These are phyloP conservation scores for Pythium pyrilobum DNA, from an alignment of 352 stramenopile species.

Conservation along the genomic window DNA sequence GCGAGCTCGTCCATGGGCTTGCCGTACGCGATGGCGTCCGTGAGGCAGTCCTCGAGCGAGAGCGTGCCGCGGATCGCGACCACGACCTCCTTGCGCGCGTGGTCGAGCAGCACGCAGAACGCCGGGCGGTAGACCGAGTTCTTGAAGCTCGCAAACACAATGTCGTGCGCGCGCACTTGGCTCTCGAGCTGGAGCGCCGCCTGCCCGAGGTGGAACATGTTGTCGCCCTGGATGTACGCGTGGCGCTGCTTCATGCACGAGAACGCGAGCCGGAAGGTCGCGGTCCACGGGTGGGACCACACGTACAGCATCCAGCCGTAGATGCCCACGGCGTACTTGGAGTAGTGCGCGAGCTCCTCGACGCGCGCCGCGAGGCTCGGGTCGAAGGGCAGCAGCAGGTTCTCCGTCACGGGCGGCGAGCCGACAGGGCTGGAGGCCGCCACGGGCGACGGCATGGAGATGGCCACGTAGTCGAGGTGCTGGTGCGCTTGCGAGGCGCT, in stretches of 20 bases:
- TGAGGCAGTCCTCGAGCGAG: slow-evolving; percentile 85
- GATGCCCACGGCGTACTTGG: slow-evolving; percentile 82
- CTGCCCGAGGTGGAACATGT: slow-evolving; percentile 78
- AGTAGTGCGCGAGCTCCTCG: slow-evolving; percentile 73
- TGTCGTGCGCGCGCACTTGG: slow-evolving; percentile 48
- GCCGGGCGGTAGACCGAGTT: slow-evolving; percentile 80
- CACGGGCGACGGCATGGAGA: slow-evolving; percentile 36
- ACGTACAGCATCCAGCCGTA: slow-evolving; percentile 90
- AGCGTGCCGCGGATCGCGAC: slow-evolving; percentile 80
- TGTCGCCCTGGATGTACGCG: slow-evolving; percentile 78
- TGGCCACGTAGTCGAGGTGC: slow-evolving; percentile 31
- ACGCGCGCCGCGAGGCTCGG: slow-evolving; percentile 40
- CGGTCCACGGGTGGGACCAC: slow-evolving; percentile 86
- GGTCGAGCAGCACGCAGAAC: slow-evolving; percentile 79
- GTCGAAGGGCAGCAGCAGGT: slow-evolving; percentile 34
- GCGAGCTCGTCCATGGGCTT: slow-evolving; percentile 68
- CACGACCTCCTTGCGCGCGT: slow-evolving; percentile 65
- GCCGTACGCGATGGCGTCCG: slow-evolving; percentile 80
- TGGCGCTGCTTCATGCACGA: slow-evolving; percentile 60
- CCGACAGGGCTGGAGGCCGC: background rate
- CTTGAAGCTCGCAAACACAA: slow-evolving; percentile 76
- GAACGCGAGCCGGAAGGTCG: slow-evolving; percentile 67
- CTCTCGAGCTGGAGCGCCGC: slow-evolving; percentile 80
- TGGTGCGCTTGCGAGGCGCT: background rate
- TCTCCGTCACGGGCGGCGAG: slow-evolving; percentile 29